A percentile compares a stretch with the other conserved stretches of the same genome.
Evolutionary conservation across 2,329 filamentous ascomycete genomes (phyloP).

Genomic region (Apiospora saccharicola): DNA sequence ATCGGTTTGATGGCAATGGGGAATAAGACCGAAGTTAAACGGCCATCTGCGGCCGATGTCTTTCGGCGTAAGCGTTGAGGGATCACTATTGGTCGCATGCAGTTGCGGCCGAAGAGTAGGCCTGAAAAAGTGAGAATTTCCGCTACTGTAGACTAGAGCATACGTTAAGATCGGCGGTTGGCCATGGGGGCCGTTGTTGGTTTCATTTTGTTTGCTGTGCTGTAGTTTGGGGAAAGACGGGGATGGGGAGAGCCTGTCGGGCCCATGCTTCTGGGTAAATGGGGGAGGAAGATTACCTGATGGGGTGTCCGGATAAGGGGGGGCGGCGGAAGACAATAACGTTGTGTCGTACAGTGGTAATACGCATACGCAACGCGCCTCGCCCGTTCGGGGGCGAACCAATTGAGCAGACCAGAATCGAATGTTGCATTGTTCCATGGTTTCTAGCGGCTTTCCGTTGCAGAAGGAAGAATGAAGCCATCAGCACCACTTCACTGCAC

Average conservation of each 20-base stretch:
- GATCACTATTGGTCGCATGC: neutral
- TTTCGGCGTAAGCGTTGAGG: neutral
- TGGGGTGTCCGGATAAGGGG: neutral
- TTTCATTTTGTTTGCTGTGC: neutral
- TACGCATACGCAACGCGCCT: neutral
- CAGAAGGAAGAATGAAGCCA: neutral
- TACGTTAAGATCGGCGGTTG: neutral
- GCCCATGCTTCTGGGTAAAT: slow-evolving; percentile 15
- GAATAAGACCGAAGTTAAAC: neutral
- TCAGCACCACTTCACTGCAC: neutral
- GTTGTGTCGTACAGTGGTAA: neutral
- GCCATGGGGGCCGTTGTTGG: neutral
- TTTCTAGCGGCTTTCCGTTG: slow-evolving; percentile 14
- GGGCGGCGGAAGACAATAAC: neutral
- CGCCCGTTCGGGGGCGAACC: neutral
- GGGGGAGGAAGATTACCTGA: neutral
- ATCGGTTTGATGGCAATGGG: neutral
- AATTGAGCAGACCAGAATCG: neutral
- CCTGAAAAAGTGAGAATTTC: neutral
- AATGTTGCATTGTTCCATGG: slow-evolving; percentile 14
- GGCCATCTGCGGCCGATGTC: neutral
- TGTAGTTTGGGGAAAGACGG: neutral
- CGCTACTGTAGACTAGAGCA: neutral
- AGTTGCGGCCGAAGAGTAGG: neutral
- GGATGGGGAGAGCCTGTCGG: neutral